phyloP scores from a whole-genome alignment of 2,329 filamentous ascomycete genomes.

The Aspergillus sp. region DNA sequence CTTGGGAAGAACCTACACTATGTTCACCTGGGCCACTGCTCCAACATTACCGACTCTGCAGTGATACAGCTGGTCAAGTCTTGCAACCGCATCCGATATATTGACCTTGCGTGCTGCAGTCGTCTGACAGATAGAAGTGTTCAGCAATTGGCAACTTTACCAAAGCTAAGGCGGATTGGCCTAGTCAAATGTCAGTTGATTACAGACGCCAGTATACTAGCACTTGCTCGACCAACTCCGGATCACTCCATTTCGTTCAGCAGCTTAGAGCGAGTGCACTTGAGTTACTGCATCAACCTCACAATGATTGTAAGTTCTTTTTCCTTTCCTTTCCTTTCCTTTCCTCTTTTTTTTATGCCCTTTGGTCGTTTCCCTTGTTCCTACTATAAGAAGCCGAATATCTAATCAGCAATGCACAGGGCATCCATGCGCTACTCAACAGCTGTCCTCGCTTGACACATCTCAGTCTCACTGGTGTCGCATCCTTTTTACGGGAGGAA shows the following conservation, averaged over 20 bases:
- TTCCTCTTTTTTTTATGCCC: too few species aligned
- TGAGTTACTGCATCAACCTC: constrained; percentile 89
- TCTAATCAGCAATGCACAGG: constrained; percentile 52
- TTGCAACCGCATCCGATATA: constrained; percentile 95
- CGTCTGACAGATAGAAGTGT: constrained; percentile 87
- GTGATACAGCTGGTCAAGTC: constrained; percentile 78
- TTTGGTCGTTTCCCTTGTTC: not conserved
- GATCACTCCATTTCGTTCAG: constrained; percentile 62
- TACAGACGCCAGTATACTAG: constrained; percentile 84
- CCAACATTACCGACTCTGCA: constrained; percentile 83
- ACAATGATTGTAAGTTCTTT: constrained; percentile 67
- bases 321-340: too few species aligned
- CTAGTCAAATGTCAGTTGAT: constrained; percentile 91
- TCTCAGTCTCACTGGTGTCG: constrained; percentile 88
- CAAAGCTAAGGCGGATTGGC: constrained; percentile 91
- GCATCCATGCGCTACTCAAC: constrained; percentile 85
- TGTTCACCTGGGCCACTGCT: constrained; percentile 91
- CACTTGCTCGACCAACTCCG: constrained; percentile 68
- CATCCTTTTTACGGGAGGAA: constrained; percentile 87
- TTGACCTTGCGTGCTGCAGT: constrained; percentile 92
- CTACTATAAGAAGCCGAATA: not conserved
- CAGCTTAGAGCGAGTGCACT: constrained; percentile 84
- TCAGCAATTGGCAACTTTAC: constrained; percentile 76
- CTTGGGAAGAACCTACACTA: constrained; percentile 97
- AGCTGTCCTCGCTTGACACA: constrained; percentile 91